These are phyloP conservation scores for Cercospora sp. DNA, from an alignment of 2,329 filamentous ascomycete genomes.

Conservation along the genomic window DNA sequence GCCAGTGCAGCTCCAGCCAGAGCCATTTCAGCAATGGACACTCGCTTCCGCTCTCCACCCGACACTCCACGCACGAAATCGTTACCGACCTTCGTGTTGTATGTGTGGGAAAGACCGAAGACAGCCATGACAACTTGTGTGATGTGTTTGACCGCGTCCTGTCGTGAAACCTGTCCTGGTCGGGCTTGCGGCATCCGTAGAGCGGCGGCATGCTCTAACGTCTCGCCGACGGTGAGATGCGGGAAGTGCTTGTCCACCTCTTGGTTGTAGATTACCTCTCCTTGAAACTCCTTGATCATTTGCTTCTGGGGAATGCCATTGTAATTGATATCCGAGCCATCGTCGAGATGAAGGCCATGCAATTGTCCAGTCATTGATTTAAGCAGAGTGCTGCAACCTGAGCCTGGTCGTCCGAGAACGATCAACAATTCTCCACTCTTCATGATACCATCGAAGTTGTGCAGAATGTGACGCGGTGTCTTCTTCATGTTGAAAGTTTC, in stretches of 20 bases:
- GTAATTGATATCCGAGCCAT: conserved; percentile 59
- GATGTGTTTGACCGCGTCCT: conserved; percentile 50
- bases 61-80: conserved; percentile 63
- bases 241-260: conserved; percentile 57
- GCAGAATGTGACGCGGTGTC: conserved; percentile 57
- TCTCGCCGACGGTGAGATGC: conserved; percentile 58
- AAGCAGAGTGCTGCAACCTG: conserved; percentile 64
- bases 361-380: conserved; percentile 63
- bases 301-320: conserved; percentile 53
- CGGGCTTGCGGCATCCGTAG: conserved; percentile 52
- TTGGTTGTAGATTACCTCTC: conserved; percentile 49
- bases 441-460: conserved; percentile 55
- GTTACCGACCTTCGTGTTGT: conserved; percentile 57
- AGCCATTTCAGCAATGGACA: conserved; percentile 59
- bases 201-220: conserved; percentile 57
- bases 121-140: conserved; percentile 55
- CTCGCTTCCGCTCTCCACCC: conserved; percentile 56
- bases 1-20: conserved; percentile 43
- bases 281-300: conserved; percentile 51
- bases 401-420: conserved; percentile 52
- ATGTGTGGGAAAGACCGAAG: conserved; percentile 57
- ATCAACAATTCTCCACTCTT: conserved; percentile 52
- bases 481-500: conserved; percentile 56
- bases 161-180: conserved; percentile 40
- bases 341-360: conserved; percentile 57